These are phyloP conservation scores for Aspergillus nomiae DNA, from an alignment of 2,329 filamentous ascomycete genomes.

Conservation along the genomic window DNA sequence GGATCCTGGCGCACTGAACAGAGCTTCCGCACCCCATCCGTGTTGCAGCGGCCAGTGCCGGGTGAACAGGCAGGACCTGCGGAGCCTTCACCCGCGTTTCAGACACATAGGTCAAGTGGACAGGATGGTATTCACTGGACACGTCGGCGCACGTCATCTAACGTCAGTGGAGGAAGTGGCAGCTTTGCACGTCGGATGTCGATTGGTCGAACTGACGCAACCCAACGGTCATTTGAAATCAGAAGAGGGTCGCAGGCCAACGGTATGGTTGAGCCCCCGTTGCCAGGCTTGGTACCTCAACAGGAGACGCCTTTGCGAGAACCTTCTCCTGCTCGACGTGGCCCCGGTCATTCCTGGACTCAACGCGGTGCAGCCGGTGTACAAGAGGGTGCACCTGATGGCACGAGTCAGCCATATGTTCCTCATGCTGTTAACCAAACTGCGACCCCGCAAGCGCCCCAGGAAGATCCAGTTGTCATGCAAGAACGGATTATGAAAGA, in stretches of 20 bases:
- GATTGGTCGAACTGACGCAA: conserved; percentile 50
- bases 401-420: conserved; percentile 21
- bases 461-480: conserved; percentile 50
- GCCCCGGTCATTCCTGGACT: conserved; percentile 31
- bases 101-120: conserved; percentile 71
- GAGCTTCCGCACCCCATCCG: conserved; percentile 69
- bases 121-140: conserved; percentile 66
- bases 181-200: conserved; percentile 67
- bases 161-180: conserved; percentile 84
- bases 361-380: conserved; percentile 30
- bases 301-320: conserved; percentile 27
- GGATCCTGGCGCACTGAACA: conserved; percentile 68
- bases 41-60: conserved; percentile 73
- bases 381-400: conserved; percentile 27
- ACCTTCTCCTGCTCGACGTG: conserved; percentile 29
- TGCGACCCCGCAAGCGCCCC: conserved; percentile 21
- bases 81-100: conserved; percentile 84
- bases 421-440: conserved; percentile 21
- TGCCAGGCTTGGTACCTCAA: conserved; percentile 28
- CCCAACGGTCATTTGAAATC: conserved; percentile 41
- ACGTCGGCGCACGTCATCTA: conserved; percentile 83
- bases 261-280: conserved; percentile 36
- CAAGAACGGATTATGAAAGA: conserved; percentile 65
- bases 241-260: conserved; percentile 43
- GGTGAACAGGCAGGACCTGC: conserved; percentile 66